Evolutionary conservation across 2,329 filamentous ascomycete genomes (phyloP).

Genomic region (Zymoseptoria crescenta): DNA sequence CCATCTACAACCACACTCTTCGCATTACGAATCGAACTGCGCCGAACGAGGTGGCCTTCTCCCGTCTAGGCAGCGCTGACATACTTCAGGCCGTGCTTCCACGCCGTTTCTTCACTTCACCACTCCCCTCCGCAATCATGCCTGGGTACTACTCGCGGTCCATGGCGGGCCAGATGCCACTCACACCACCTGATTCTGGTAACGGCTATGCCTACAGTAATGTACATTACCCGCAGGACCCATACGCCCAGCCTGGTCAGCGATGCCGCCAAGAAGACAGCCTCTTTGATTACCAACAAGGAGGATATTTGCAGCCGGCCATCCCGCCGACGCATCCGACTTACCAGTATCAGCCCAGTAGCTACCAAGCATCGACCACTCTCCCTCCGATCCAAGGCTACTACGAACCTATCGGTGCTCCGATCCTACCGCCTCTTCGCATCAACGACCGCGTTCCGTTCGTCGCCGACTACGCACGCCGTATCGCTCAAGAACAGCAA

Average conservation of each 20-base stretch:
- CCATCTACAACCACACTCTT: neutral
- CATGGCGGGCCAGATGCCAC: slow-evolving; percentile 35
- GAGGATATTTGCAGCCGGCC: slow-evolving; percentile 37
- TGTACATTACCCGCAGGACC: slow-evolving; percentile 40
- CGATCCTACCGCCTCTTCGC: slow-evolving; percentile 42
- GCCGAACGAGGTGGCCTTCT: neutral
- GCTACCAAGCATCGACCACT: slow-evolving; percentile 24
- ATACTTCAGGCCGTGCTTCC: slow-evolving; percentile 26
- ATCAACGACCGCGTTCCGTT: slow-evolving; percentile 33
- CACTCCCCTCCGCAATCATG: slow-evolving; percentile 36
- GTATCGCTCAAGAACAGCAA: slow-evolving; percentile 31
- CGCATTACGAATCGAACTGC: neutral
- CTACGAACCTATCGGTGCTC: slow-evolving; percentile 40
- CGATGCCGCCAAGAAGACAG: slow-evolving; percentile 37
- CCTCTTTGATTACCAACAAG: slow-evolving; percentile 38
- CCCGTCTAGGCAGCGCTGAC: slow-evolving; percentile 4
- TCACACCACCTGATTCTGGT: slow-evolving; percentile 43
- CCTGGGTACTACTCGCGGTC: slow-evolving; percentile 42
- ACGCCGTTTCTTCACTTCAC: slow-evolving; percentile 37
- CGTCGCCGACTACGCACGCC: slow-evolving; percentile 32
- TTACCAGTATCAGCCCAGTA: slow-evolving; percentile 26
- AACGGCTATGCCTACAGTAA: slow-evolving; percentile 32
- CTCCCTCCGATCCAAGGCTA: slow-evolving; percentile 31
- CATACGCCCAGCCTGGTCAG: slow-evolving; percentile 33
- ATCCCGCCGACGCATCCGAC: slow-evolving; percentile 24